Evolutionary conservation across 208 protist genomes (phyloP).

Genomic region (Phytomonas serpens): DNA sequence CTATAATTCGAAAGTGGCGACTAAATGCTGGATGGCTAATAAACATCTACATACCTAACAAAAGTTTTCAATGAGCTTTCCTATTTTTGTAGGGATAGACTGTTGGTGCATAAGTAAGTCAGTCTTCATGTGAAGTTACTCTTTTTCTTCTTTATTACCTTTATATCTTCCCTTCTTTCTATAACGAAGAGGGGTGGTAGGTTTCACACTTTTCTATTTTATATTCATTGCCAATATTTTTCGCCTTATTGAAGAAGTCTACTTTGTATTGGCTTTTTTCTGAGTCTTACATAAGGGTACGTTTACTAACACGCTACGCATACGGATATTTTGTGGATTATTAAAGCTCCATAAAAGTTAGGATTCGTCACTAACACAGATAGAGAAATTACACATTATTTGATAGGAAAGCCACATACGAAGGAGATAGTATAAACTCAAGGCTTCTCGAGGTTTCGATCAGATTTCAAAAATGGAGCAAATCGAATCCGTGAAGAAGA

Average conservation of each 20-base stretch:
- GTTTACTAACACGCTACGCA: not conserved
- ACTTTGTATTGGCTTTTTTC: not conserved
- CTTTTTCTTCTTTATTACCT: not conserved
- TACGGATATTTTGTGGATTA: not conserved
- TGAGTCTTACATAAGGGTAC: not conserved
- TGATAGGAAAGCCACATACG: constrained; percentile 13
- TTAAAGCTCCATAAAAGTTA: not conserved
- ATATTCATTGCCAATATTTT: not conserved
- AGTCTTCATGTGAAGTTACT: not conserved
- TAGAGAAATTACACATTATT: not conserved
- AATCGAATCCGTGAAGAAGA: constrained; percentile 92
- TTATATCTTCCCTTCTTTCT: not conserved
- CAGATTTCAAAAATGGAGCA: constrained; percentile 50
- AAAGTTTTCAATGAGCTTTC: not conserved
- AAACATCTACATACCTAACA: not conserved
- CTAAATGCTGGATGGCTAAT: not conserved
- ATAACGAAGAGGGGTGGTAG: not conserved
- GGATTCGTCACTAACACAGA: not conserved
- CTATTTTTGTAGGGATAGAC: not conserved
- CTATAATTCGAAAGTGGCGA: not conserved
- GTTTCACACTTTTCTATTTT: not conserved
- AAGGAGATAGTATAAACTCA: not conserved
- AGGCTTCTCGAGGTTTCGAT: not conserved
- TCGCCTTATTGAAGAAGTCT: not conserved
- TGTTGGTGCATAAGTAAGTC: not conserved